Evolutionary conservation across 148 eudicot genomes (phyloP).

Genomic region (Bassia scoparia): DNA sequence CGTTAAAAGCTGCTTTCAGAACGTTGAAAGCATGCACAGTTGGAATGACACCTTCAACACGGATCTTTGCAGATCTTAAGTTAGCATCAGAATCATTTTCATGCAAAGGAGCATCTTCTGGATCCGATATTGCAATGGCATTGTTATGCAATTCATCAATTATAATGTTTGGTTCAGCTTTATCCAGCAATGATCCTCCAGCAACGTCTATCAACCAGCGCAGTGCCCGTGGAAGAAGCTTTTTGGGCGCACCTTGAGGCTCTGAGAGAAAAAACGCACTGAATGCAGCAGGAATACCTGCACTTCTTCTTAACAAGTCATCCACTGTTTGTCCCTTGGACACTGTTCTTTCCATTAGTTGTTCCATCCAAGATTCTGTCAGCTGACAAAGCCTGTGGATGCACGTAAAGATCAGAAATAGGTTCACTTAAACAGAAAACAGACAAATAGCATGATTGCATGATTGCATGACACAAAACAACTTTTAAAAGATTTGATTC

Average conservation of each 20-base stretch:
- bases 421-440: too few relatives aligned
- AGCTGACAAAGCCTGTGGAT: constrained; percentile 75
- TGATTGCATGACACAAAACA: neutral
- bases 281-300: constrained; percentile 98
- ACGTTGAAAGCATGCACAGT: constrained; percentile 98
- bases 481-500: neutral
- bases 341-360: constrained; percentile 87
- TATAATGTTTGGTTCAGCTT: constrained; percentile 24
- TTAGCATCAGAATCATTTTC: constrained; percentile 27
- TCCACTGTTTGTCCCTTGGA: constrained; percentile 96
- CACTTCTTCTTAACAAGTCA: constrained; percentile 95
- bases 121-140: constrained; percentile 25
- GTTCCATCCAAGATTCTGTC: constrained; percentile 96
- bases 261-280: constrained; percentile 91
- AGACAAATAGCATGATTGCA: too few relatives aligned
- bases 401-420: constrained; percentile 20
- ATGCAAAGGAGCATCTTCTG: constrained; percentile 17
- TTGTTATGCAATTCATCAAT: constrained; percentile 14
- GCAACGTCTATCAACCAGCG: constrained; percentile 82
- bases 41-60: constrained; percentile 92
- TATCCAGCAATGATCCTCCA: constrained; percentile 50
- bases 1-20: constrained; percentile 87
- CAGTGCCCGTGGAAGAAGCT: constrained; percentile 82
- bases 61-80: constrained; percentile 55
- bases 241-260: constrained; percentile 94